These are phyloP conservation scores for Mycena pura DNA, from an alignment of 768 basidiomycete species.

Conservation along the genomic window DNA sequence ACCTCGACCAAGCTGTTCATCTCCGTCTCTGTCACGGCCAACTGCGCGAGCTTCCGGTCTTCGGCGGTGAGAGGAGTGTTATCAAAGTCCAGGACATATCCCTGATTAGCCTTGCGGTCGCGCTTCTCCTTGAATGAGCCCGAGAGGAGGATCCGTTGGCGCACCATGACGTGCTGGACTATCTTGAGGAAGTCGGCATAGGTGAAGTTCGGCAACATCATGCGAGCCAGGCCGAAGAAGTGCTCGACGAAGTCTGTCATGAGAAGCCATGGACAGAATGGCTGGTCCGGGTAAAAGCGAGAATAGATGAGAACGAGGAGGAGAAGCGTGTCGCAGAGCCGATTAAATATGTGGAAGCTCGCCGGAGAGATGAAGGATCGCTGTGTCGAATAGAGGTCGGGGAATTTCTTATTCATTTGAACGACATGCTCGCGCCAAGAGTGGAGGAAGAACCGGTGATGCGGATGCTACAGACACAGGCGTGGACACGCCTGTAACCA, in stretches of 20 bases:
- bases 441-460: slow-evolving; percentile 33
- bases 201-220: slow-evolving; percentile 35
- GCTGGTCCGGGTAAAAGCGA: slow-evolving; percentile 24
- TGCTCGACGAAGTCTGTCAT: slow-evolving; percentile 36
- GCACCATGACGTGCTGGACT: slow-evolving; percentile 32
- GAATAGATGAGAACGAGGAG: slow-evolving; percentile 25
- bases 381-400: slow-evolving; percentile 26
- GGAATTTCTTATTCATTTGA: slow-evolving; percentile 14
- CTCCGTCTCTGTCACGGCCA: neutral
- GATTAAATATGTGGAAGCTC: slow-evolving; percentile 36
- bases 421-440: slow-evolving; percentile 24
- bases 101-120: slow-evolving; percentile 21
- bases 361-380: slow-evolving; percentile 32
- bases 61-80: slow-evolving; percentile 5
- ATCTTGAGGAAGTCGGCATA: slow-evolving; percentile 34
- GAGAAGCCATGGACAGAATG: slow-evolving; percentile 33
- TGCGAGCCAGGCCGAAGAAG: slow-evolving; percentile 34
- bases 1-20: slow-evolving; percentile 11
- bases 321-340: slow-evolving; percentile 33
- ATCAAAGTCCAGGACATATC: slow-evolving; percentile 30
- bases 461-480: too few relatives aligned
- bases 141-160: slow-evolving; percentile 33
- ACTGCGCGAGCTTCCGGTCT: neutral
- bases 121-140: slow-evolving; percentile 22
- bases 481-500: too few relatives aligned